Evolutionary conservation across 345 rosid species (phyloP), one percentile per base, ranked within the genome.

Genomic region (Melaleuca alternifolia): DNA sequence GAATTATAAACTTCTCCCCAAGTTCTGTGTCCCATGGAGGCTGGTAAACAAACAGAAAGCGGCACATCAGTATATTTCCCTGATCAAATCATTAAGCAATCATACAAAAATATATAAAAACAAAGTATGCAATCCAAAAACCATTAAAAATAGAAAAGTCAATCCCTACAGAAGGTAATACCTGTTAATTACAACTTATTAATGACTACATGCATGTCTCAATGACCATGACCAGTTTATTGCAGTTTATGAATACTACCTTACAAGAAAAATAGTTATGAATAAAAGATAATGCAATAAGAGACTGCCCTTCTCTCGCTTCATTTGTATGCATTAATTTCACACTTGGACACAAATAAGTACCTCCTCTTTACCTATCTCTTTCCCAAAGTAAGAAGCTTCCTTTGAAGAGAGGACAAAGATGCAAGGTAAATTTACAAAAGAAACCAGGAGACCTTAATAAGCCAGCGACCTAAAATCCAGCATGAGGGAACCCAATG

Each of bases 21-120:
- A 96, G 50, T 89, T 95, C 96, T 86, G 92, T 98, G 91, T 96
- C 99, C 99, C 99, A 98, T 51, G 99, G 99, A 85, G 99, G 99
- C 99, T 98, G 92, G n/a, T n/a, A n/a, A 86, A 77, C 59, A 57
- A 85, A 90, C 90, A 88, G 26, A 71, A 37, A 82, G 87, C 75
- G 48, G 51, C 46, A 44, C 24, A 84, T 75, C 81, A 71, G 81
- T 18, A 85, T 37, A 83, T 26, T 56, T 82, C 62, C 62, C 26
- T 71, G 7, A 13, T 37, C 30, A 83, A 15, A 41, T 83, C 41
- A 46, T 28, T 65, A 44, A 16, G 30, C 4, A 5, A 46, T 33
- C 53, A 30, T 61, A 62, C 10, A 44, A 62, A 50, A 65, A 62
- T 6, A 50, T 7, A 59, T 61, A 85, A 61, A 44, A 30, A 50